Base-by-base conservation (phyloP, 768 basidiomycete genomes). In the Pleurotus sapidus region DNA sequence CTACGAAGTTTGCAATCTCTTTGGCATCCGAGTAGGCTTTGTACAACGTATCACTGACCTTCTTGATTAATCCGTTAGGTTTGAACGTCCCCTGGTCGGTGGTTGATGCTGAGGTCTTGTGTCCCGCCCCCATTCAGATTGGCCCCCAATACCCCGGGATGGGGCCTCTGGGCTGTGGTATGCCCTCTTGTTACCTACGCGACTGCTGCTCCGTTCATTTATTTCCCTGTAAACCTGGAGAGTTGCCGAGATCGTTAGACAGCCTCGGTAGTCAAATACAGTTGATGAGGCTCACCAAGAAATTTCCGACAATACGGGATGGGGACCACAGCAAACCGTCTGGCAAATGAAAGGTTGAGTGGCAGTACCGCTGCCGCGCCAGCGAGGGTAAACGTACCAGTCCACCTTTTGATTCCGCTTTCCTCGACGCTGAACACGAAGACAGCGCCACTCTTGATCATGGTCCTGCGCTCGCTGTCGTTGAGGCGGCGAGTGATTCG, bases 401-500 rank as follows among this genome's bases (percentile, higher is more conserved):
- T 95, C 88, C 91, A 92, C 14, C 91, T 79, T 68, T 90, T 92
- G 71, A 95, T 93, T 11, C 89, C 89, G 66, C 89, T 91, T 67
- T 92, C 90, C 64, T 91, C 87, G 65, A 93, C 91, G 67, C 89
- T 89, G 73, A 93, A 95, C 49, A 95, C 86, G 67, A 93, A 95
- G 14, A 93, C 84, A 48, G 91, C 89, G 8, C 82, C 82, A 37
- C 80, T 78, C 66, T 79, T 80, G 68, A 84, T 82, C 82, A 84
- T 89, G 49, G 69, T 79, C 67, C 74, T 73, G 30, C 87, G 82
- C 65, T 95, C 91, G n/a, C 85, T 77, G 65, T 93, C 91, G 66
- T 91, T 91, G 65, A 93, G 78, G 24, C 91, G 81, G 37, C 92
- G 81, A n/a, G 89, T 91, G 58, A 93, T 89, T 39, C 89, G 81